These are phyloP conservation scores for Macrolepiota dolichaula DNA, from an alignment of 768 basidiomycete species.

Conservation along the genomic window DNA sequence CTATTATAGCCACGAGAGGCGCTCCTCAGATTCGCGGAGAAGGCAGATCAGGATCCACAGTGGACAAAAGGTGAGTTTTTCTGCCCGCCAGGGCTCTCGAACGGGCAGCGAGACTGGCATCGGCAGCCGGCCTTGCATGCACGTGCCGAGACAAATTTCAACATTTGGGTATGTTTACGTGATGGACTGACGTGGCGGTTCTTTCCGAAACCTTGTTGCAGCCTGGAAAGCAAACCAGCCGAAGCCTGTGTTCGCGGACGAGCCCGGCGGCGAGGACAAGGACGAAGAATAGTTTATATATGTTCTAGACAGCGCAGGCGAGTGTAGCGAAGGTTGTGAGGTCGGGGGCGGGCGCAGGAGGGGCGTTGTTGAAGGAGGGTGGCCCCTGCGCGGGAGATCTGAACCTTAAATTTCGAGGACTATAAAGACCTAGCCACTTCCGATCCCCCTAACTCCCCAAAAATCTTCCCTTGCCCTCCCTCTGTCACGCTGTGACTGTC, in stretches of 20 bases:
- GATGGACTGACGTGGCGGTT: constrained; percentile 64
- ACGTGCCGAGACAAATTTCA: constrained; percentile 32
- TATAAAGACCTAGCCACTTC: constrained; percentile 78
- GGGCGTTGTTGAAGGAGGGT: constrained; percentile 37
- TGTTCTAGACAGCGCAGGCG: constrained; percentile 14
- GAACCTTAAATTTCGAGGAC: constrained; percentile 79
- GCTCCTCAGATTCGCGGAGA: constrained; percentile 85
- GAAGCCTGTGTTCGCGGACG: constrained; percentile 75
- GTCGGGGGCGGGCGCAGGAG: constrained; percentile 19
- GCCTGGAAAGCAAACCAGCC: constrained; percentile 89
- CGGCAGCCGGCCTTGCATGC: constrained; percentile 19
- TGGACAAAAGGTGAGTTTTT: constrained; percentile 77
- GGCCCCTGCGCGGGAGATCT: constrained; percentile 79
- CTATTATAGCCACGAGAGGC: constrained; percentile 87
- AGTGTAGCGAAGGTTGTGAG: constrained; percentile 17
- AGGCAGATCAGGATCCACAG: constrained; percentile 72
- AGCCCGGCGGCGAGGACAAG: constrained; percentile 56
- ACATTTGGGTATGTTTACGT: constrained; percentile 42
- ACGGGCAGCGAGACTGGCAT: background rate
- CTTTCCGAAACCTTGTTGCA: constrained; percentile 52
- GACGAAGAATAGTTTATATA: constrained; percentile 34
- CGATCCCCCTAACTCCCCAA: constrained; percentile 73
- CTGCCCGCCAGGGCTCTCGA: constrained; percentile 8
- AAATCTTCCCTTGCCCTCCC: constrained; percentile 61
- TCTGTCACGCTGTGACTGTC: constrained; percentile 71